These are phyloP conservation scores for Ilex aquifolium DNA, from an alignment of 257 asterid genomes.

Conservation along the genomic window DNA sequence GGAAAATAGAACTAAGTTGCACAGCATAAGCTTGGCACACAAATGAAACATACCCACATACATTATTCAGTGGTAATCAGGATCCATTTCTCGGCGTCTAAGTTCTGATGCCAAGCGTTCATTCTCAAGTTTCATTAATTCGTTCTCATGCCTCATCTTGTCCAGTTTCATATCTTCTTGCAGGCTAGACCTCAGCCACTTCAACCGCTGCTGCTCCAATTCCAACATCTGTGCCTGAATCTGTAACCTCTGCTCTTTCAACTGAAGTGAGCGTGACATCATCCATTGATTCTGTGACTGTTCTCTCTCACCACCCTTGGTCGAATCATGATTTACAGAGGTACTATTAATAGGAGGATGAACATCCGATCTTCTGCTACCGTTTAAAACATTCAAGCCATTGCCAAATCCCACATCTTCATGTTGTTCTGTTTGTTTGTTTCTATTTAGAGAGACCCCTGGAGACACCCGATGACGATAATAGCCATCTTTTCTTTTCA, in stretches of 20 bases:
- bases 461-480: slow-evolving; percentile 1
- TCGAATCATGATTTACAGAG: slow-evolving; percentile 1
- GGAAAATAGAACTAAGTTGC: no score
- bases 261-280: slow-evolving; percentile 1
- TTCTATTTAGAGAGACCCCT: slow-evolving; percentile 25
- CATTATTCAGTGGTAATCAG: slow-evolving; percentile 7
- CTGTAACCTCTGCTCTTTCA: slow-evolving; percentile 29
- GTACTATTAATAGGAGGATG: background rate
- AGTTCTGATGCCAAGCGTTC: slow-evolving; percentile 27
- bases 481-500: slow-evolving; percentile 18
- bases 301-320: slow-evolving; percentile 13
- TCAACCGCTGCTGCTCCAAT: slow-evolving; percentile 27
- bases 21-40: background rate
- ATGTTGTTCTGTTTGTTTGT: slow-evolving; percentile 15
- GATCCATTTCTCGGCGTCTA: slow-evolving; percentile 13
- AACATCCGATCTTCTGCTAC: background rate
- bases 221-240: slow-evolving; percentile 27
- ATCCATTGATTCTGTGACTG: background rate
- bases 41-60: background rate
- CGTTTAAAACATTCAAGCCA: background rate
- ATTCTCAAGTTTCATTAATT: slow-evolving; percentile 41
- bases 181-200: slow-evolving; percentile 17
- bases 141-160: slow-evolving; percentile 29
- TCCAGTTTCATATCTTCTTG: slow-evolving; percentile 29
- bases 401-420: slow-evolving; percentile 2